Base-by-base conservation (phyloP, 495 filamentous ascomycete genomes). In the Penicillium verhagenii region DNA sequence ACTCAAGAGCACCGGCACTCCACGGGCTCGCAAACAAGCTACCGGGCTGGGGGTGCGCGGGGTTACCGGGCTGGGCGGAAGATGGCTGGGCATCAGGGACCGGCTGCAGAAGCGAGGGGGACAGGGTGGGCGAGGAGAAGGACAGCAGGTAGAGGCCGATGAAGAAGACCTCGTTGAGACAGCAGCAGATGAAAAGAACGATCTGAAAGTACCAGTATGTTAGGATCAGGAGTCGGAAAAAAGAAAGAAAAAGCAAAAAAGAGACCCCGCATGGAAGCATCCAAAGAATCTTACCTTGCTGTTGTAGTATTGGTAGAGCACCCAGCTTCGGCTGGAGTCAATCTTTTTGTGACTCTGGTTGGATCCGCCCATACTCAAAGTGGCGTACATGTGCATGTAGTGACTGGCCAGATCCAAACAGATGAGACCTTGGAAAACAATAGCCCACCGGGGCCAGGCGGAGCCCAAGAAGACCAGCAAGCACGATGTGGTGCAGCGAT, bases 351-450 rank as follows among this genome's bases (percentile, higher is more conserved):
- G 94, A 67, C 90, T 94, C 68, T 85, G 81, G 38, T 81, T 82
- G 14, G 73, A 69, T 18, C 88, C 90, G 29, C 86, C 90, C 89
- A 95, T 91, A 61, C 82, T 82, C 53, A 78, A 62, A 14, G 91
- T 96, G 10, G 91, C 92, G 69, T 91, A 97, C 91, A 98, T 97
- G 74, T 98, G 95, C 79, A 97, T 89, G 72, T 97, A 98, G 71
- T 98, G 94, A 72, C 89, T 94, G 29, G 95, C 90, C 59, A 98
- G 73, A 71, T 98, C 94, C 65, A 97, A 68, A 49, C 85, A 85
- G 64, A 97, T 98, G 64, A 98, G 77, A 25, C 86, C 81, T 75
- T 97, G 95, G 82, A 97, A 97, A 46, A 97, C 52, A 57, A 97
- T 86, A 43, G 88, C 82, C 89, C 91, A 98, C 25, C 91, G 81